These are phyloP conservation scores for Sphaerulina vaccinii DNA, from an alignment of 2,329 filamentous ascomycete genomes.

Conservation along the genomic window DNA sequence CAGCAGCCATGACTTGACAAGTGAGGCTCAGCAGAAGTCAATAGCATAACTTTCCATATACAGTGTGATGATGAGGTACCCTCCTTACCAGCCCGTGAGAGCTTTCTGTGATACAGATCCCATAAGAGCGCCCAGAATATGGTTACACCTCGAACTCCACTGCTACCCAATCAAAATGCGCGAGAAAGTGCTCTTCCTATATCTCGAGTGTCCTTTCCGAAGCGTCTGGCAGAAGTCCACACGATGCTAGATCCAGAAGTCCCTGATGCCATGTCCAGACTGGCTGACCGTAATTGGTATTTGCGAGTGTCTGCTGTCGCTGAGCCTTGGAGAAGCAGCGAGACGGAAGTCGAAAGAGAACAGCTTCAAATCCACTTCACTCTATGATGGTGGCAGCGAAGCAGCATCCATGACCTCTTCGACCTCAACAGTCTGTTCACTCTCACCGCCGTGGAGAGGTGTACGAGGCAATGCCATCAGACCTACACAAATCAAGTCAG, in stretches of 20 bases:
- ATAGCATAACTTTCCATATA: background rate
- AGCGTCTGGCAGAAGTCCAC: too few species aligned
- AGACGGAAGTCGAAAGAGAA: background rate
- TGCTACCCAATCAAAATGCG: background rate
- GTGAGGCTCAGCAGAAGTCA: background rate
- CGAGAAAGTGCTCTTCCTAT: background rate
- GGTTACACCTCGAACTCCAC: background rate
- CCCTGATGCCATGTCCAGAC: background rate
- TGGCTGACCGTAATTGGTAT: background rate
- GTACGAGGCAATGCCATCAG: conserved; percentile 96
- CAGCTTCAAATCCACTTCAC: background rate
- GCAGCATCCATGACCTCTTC: conserved; percentile 94
- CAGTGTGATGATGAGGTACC: background rate
- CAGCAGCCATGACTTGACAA: too few species aligned
- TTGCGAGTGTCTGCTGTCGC: background rate
- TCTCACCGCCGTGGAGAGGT: conserved; percentile 72
- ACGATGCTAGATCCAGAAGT: background rate
- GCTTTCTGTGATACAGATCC: background rate
- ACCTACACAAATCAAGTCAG: conserved; percentile 47
- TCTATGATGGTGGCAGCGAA: conserved; percentile 71
- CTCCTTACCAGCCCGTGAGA: background rate
- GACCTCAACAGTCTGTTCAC: conserved; percentile 79
- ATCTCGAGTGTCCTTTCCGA: too few species aligned
- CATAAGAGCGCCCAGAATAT: background rate
- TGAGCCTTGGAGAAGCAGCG: background rate